Evolutionary conservation across 306 rosid genomes (phyloP), one percentile per base, ranked within the genome.

Genomic region (Lathyrus oleraceus): DNA sequence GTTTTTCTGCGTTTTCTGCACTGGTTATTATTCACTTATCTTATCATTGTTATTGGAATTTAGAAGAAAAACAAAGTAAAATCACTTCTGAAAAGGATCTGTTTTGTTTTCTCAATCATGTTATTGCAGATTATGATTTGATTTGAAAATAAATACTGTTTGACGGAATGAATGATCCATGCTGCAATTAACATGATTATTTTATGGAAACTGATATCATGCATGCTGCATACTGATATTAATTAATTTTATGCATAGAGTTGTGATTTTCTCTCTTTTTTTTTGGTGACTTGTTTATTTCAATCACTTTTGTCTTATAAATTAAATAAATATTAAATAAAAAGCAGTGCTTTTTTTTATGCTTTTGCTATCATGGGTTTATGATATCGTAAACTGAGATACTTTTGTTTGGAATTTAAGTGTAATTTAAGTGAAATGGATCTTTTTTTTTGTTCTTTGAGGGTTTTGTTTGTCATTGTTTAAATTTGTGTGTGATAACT

Each of bases 391-490:
- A 49, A 66, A 66, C 51, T 16, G 32, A 51, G 65, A n/a, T 21
- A 12, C 49, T 71, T 67, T 73, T 54, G 35, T 67, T 68, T 61
- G 70, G 61, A 21, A 15, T 71, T 43, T 69, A 20, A 32, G 10
- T 49, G 25, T 65, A 72, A 21, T 25, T n/a, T 60, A 5, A 57
- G 67, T 19, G 51, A n/a, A 27, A n/a, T 16, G 45, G 36, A 6
- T 56, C 9, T 36, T 2, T 20, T 12, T 16, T 54, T 42, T 72
- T 79, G 56, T 63, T 62, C 28, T 69, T 77, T 39, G 27, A 38
- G 5, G 5, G 60, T 72, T 8, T 43, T 65, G 54, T 5, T 53
- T 51, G 52, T 36, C 36, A 27, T 49, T 61, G 61, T 51, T 64
- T 39, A 45, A 19, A 44, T 59, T 3, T 7, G 11, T 72, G 16